These are phyloP conservation scores for Dimargaris verticillata DNA, from an alignment of 192 early-diverging fungal genomes.

Conservation along the genomic window DNA sequence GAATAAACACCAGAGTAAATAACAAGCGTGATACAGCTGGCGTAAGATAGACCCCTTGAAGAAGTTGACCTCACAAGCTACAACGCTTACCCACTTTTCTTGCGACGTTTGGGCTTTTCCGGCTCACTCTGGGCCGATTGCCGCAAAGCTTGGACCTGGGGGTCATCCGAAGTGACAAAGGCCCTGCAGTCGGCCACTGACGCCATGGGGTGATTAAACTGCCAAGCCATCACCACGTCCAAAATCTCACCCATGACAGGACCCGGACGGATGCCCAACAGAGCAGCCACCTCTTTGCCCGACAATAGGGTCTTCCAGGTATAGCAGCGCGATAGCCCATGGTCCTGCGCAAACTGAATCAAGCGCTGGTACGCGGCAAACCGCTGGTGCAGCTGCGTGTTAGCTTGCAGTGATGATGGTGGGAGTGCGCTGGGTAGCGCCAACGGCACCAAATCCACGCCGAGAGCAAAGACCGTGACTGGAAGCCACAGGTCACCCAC, in stretches of 20 bases:
- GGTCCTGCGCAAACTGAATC: background rate
- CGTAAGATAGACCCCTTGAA: too few relatives aligned
- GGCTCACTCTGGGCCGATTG: too few relatives aligned
- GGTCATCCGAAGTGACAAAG: slow-evolving; percentile 19
- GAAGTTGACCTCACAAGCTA: too few relatives aligned
- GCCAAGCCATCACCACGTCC: slow-evolving; percentile 62
- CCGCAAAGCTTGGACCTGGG: too few relatives aligned
- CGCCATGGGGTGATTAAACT: slow-evolving; percentile 50
- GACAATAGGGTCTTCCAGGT: slow-evolving; percentile 27
- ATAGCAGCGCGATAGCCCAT: slow-evolving; percentile 15
- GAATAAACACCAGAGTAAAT: too few relatives aligned
- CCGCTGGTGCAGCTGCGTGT: background rate
- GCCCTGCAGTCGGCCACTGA: slow-evolving; percentile 41
- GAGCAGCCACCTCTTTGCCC: slow-evolving; percentile 38
- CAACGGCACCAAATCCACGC: slow-evolving; percentile 23
- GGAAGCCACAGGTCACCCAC: slow-evolving; percentile 36
- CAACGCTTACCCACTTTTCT: too few relatives aligned
- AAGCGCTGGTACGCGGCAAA: background rate
- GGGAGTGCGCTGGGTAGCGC: background rate
- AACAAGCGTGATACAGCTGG: too few relatives aligned
- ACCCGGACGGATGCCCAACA: slow-evolving; percentile 59
- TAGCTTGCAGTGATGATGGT: background rate
- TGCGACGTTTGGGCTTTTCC: too few relatives aligned
- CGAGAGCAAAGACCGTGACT: slow-evolving; percentile 28
- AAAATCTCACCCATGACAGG: slow-evolving; percentile 44